A percentile compares a stretch with the other conserved stretches of the same genome.
Conservation (phyloP, 108 stramenopile genomes). For the Phaeodactylum tricornutum region DNA sequence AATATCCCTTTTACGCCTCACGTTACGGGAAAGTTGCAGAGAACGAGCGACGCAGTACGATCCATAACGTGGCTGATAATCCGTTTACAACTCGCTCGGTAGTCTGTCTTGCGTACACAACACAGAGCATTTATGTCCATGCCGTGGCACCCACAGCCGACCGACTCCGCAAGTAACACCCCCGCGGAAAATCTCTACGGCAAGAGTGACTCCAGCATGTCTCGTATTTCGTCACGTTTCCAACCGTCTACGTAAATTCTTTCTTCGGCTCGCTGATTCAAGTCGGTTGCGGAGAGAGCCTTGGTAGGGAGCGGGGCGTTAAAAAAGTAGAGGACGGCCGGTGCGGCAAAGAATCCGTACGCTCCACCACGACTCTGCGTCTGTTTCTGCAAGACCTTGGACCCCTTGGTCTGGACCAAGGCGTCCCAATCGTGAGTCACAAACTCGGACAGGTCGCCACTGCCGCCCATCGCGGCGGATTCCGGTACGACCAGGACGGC, state of each 20-base stretch:
- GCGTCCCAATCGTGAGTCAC: slow-evolving; percentile 1
- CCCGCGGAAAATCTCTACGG: background rate
- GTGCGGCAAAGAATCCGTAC: background rate
- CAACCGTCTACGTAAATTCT: background rate
- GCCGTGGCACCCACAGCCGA: too few relatives aligned
- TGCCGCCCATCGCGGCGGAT: background rate
- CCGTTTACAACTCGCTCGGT: too few relatives aligned
- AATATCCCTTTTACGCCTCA: too few relatives aligned
- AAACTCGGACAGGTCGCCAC: background rate
- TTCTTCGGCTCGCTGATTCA: background rate
- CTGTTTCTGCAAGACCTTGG: background rate
- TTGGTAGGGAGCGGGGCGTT: background rate
- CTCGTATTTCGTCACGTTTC: slow-evolving; percentile 4
- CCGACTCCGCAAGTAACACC: too few relatives aligned
- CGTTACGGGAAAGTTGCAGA: too few relatives aligned
- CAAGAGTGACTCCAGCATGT: slow-evolving; percentile 1
- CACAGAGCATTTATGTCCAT: too few relatives aligned
- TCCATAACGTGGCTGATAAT: too few relatives aligned
- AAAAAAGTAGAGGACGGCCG: background rate
- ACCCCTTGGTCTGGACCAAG: background rate
- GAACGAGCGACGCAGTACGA: too few relatives aligned
- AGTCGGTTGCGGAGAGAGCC: background rate
- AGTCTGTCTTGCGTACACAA: too few relatives aligned
- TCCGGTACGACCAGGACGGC: background rate
- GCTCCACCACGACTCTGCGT: background rate